Conservation (phyloP, 768 basidiomycete species). For the Tricholoma terreum region DNA sequence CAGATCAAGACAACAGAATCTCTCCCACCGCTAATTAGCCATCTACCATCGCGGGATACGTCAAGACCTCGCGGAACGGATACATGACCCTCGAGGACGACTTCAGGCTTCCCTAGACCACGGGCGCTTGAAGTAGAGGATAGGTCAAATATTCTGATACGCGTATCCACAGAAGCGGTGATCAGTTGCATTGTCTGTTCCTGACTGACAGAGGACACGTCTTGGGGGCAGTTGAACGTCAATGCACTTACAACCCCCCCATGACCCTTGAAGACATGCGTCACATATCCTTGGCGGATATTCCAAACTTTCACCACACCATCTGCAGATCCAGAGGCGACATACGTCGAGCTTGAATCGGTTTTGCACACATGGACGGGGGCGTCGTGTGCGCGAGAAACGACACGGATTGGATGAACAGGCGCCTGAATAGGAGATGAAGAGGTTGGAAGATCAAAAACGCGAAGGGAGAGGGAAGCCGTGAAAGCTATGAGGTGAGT, state of each 20-base stretch:
- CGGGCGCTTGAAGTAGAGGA: constrained; percentile 58
- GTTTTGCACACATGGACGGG: constrained; percentile 87
- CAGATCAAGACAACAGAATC: constrained; percentile 93
- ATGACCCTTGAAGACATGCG: constrained; percentile 94
- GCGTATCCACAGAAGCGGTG: constrained; percentile 89
- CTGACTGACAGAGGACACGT: constrained; percentile 46
- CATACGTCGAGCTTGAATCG: constrained; percentile 84
- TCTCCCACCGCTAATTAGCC: constrained; percentile 87
- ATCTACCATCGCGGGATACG: constrained; percentile 80
- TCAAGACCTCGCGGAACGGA: constrained; percentile 92
- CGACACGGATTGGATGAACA: constrained; percentile 68
- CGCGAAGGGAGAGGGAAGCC: constrained; percentile 72
- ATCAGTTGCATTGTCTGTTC: constrained; percentile 71
- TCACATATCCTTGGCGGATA: constrained; percentile 79
- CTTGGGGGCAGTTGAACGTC: constrained; percentile 74
- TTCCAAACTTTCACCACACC: constrained; percentile 98
- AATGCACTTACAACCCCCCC: constrained; percentile 96
- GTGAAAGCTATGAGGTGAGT: constrained; percentile 79
- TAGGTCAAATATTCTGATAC: constrained; percentile 90
- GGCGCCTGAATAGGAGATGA: constrained; percentile 40
- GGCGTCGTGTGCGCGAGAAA: constrained; percentile 86
- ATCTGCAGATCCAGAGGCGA: constrained; percentile 95
- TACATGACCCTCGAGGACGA: constrained; percentile 91
- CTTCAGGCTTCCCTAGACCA: constrained; percentile 60
- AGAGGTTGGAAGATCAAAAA: constrained; percentile 73